Evolutionary conservation across 129 eudicot genomes (phyloP).

Genomic region (Chrysanthemum lavandulifolium): DNA sequence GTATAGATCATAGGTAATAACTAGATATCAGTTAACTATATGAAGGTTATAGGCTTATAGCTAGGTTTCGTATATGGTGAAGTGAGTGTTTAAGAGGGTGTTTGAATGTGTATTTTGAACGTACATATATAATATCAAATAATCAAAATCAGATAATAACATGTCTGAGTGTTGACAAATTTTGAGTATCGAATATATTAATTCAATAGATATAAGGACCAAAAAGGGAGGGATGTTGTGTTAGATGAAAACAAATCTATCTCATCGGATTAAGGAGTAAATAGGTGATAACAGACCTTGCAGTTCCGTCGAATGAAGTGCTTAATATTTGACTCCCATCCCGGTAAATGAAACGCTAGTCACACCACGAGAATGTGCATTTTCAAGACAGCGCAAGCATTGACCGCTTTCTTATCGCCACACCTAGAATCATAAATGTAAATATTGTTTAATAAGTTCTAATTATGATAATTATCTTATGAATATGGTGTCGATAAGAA

Average conservation of each 20-base stretch:
- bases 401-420: conserved; percentile 98
- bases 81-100: neutral
- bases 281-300: conserved; percentile 48
- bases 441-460: neutral
- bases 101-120: neutral
- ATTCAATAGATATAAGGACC: too few species aligned
- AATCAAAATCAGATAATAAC: too few species aligned
- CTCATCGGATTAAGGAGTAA: too few species aligned
- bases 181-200: too few species aligned
- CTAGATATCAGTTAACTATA: too few species aligned
- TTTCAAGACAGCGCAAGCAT: conserved; percentile 95
- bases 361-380: too few species aligned
- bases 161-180: too few species aligned
- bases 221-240: too few species aligned
- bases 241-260: too few species aligned
- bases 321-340: conserved; percentile 93
- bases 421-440: conserved; percentile 39
- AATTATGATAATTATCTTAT: conserved; percentile 1
- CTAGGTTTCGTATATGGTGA: neutral
- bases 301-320: conserved; percentile 94
- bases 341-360: too few species aligned
- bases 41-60: too few species aligned
- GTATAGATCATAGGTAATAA: conserved; percentile 1
- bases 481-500: neutral
- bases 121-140: too few species aligned